phyloP scores from a whole-genome alignment of 176 grass and related monocot species.

The Musa beccarii region DNA sequence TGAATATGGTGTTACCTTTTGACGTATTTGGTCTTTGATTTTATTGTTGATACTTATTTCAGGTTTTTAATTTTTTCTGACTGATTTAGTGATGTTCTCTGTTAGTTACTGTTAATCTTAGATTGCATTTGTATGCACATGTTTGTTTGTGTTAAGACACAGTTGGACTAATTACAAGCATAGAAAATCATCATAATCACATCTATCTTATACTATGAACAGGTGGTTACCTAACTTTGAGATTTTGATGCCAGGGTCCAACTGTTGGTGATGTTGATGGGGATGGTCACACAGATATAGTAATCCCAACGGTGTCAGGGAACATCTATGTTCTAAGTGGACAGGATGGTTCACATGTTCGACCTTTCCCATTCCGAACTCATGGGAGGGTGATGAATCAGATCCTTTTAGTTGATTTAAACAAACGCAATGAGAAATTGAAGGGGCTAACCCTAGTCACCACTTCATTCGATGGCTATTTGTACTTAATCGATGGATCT shows the following conservation, averaged over 20 bases:
- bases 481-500: slow-evolving; percentile 88
- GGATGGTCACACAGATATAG: slow-evolving; percentile 73
- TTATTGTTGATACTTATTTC: background rate
- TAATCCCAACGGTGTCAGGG: slow-evolving; percentile 74
- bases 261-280: slow-evolving; percentile 90
- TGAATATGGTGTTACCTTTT: too few relatives aligned
- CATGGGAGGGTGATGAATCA: slow-evolving; percentile 90
- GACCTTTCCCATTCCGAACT: slow-evolving; percentile 72
- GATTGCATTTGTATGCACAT: background rate
- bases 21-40: background rate
- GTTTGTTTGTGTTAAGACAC: background rate
- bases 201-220: background rate
- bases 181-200: background rate
- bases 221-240: background rate
- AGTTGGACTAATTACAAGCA: too few relatives aligned
- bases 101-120: background rate
- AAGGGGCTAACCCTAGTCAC: slow-evolving; percentile 75
- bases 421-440: slow-evolving; percentile 41
- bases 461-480: slow-evolving; percentile 85
- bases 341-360: slow-evolving; percentile 65
- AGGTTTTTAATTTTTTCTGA: background rate
- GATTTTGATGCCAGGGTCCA: slow-evolving; percentile 59
- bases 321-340: slow-evolving; percentile 95
- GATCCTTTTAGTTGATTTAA: slow-evolving; percentile 70
- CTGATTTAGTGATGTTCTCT: background rate